Evolutionary conservation across 129 eudicot genomes (phyloP).

Genomic region (Artemisia argyi): DNA sequence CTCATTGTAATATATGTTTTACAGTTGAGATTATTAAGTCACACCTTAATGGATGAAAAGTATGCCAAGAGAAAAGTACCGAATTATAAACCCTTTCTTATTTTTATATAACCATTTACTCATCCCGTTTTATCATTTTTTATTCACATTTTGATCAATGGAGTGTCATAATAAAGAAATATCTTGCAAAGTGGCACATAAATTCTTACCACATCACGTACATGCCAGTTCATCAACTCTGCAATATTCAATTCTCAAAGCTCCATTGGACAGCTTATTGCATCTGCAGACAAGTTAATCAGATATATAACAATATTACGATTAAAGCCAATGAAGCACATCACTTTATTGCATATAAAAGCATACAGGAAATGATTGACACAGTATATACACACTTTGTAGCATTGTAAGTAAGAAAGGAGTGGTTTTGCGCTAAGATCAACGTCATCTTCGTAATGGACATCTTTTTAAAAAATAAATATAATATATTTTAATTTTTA

Average conservation of each 20-base stretch:
- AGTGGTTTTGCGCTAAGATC: not conserved
- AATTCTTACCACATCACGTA: slow-evolving; percentile 2
- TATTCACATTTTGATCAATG: not conserved
- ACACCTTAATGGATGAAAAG: not conserved
- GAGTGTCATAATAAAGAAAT: not conserved
- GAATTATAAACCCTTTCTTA: not conserved
- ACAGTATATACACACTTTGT: not conserved
- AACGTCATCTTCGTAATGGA: not conserved
- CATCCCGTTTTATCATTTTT: not conserved
- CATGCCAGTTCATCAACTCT: slow-evolving; percentile 14
- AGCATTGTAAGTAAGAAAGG: not conserved
- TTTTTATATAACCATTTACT: not conserved
- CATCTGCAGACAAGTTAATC: slow-evolving; percentile 1
- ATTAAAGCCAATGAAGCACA: not conserved
- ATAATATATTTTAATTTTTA: no score
- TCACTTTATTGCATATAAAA: not conserved
- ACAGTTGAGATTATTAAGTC: not conserved
- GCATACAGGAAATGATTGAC: not conserved
- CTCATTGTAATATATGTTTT: not conserved
- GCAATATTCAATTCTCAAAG: not conserved
- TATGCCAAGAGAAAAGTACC: not conserved
- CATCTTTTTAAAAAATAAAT: not conserved
- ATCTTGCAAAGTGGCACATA: not conserved
- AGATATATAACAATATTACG: not conserved
- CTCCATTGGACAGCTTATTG: not conserved